A percentile compares a stretch with the other conserved stretches of the same genome.
Conservation (phyloP, 495 filamentous ascomycete species). For the Penicillium arizonense region DNA sequence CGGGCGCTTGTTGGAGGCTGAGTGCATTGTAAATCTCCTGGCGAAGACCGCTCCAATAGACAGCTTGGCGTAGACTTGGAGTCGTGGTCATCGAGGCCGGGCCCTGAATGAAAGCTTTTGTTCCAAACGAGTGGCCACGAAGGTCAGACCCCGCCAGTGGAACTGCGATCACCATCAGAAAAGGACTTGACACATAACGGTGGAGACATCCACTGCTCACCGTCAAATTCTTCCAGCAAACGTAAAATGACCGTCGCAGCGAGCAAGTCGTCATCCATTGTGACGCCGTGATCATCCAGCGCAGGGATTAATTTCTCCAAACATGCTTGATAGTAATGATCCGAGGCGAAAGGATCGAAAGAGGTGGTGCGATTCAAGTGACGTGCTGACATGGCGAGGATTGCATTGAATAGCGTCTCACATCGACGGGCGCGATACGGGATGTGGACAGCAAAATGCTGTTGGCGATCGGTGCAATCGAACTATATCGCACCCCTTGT, state of each 20-base stretch:
- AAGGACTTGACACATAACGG: neutral
- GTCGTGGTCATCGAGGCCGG: constrained; percentile 20
- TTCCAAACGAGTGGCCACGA: constrained; percentile 26
- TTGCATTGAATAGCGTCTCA: constrained; percentile 56
- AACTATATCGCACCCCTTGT: constrained; percentile 35
- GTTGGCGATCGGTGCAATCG: constrained; percentile 55
- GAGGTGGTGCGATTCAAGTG: constrained; percentile 50
- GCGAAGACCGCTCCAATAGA: constrained; percentile 27
- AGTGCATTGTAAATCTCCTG: constrained; percentile 28
- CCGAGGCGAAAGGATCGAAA: constrained; percentile 45
- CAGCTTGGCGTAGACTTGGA: constrained; percentile 23
- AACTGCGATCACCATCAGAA: constrained; percentile 14
- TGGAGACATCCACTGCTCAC: constrained; percentile 24
- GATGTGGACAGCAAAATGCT: constrained; percentile 53
- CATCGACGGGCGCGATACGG: constrained; percentile 48
- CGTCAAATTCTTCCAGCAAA: constrained; percentile 60
- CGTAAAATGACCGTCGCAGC: constrained; percentile 61
- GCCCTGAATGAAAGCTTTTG: constrained; percentile 23
- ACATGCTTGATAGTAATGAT: constrained; percentile 50
- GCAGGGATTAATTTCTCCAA: constrained; percentile 48
- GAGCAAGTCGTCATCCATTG: constrained; percentile 55
- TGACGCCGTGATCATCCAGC: constrained; percentile 43
- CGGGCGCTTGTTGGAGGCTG: constrained; percentile 24
- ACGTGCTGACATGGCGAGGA: constrained; percentile 55
- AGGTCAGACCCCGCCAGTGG: constrained; percentile 28